Evolutionary conservation across 148 eudicot species (phyloP).

Genomic region (Amaranthus cruentus): DNA sequence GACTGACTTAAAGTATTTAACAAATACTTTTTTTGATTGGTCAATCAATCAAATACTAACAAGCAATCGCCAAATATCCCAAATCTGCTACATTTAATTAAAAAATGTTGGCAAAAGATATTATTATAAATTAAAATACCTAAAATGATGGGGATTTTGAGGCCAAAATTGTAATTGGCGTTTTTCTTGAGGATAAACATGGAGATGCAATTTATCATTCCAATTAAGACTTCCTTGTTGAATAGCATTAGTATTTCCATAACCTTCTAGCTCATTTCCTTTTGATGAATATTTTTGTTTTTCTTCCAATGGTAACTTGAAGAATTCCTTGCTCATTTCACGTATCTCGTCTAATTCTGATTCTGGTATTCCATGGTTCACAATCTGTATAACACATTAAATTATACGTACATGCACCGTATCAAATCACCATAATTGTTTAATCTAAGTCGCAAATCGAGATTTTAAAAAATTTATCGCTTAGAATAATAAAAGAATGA

Average conservation of each 20-base stretch:
- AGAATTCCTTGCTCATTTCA: conserved; percentile 36
- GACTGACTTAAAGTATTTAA: no score
- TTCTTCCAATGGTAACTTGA: conserved; percentile 45
- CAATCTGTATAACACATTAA: background rate
- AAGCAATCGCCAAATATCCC: no score
- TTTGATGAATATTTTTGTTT: conserved; percentile 35
- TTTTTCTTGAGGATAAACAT: conserved; percentile 30
- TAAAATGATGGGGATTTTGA: conserved; percentile 43
- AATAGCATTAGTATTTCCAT: conserved; percentile 40
- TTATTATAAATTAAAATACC: conserved; percentile 20
- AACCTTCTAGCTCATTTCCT: conserved; percentile 42
- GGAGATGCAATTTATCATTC: conserved; percentile 51
- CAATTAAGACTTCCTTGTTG: conserved; percentile 47
- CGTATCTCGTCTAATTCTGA: conserved; percentile 46
- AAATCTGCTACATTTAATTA: no score
- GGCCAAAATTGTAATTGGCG: conserved; percentile 53
- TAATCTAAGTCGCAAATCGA: no score
- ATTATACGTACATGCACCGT: background rate
- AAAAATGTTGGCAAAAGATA: no score
- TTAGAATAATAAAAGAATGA: background rate
- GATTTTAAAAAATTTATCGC: background rate
- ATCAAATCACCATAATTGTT: background rate
- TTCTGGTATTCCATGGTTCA: conserved; percentile 54
- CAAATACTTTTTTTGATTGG: no score
- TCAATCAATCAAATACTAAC: no score